phyloP scores from a whole-genome alignment of 2,329 filamentous ascomycete species.

The Nakataea oryzae region DNA sequence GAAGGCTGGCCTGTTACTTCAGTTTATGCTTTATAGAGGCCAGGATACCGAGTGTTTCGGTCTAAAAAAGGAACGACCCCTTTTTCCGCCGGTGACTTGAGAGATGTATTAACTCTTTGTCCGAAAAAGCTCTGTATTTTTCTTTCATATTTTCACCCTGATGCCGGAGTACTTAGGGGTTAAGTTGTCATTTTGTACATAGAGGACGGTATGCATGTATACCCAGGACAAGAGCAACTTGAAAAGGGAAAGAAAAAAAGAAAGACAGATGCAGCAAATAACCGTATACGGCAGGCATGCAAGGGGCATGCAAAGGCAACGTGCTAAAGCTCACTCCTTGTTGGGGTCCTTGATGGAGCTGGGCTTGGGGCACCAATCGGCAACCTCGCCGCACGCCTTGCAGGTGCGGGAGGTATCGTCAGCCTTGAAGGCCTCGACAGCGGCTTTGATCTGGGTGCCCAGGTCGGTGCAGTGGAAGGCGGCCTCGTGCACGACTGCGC shows the following conservation, averaged over 20 bases:
- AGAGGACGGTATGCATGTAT: not conserved
- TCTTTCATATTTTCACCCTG: not conserved
- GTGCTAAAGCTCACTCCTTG: slow-evolving; percentile 19
- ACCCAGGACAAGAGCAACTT: slow-evolving; percentile 3
- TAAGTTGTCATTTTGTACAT: not conserved
- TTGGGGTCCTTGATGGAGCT: slow-evolving; percentile 53
- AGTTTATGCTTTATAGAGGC: slow-evolving; percentile 2
- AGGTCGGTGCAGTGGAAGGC: slow-evolving; percentile 82
- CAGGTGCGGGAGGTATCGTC: slow-evolving; percentile 63
- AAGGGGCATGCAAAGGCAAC: not conserved
- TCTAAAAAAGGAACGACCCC: not conserved
- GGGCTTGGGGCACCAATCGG: slow-evolving; percentile 45
- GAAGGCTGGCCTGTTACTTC: not conserved
- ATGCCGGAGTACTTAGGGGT: too few relatives aligned
- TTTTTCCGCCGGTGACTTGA: slow-evolving; percentile 2
- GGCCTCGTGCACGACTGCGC: slow-evolving; percentile 70
- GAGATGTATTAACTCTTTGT: not conserved
- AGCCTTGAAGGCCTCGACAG: slow-evolving; percentile 70
- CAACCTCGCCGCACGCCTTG: slow-evolving; percentile 59
- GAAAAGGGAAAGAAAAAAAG: not conserved
- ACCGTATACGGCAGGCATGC: not conserved
- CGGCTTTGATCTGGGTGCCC: slow-evolving; percentile 88
- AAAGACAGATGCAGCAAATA: not conserved
- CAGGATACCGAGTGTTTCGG: not conserved
- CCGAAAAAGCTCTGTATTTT: too few relatives aligned